Evolutionary conservation across 805 yeast genomes (phyloP), one percentile per base, ranked within the genome.

Genomic region (Tetrapisispora arboricola): DNA sequence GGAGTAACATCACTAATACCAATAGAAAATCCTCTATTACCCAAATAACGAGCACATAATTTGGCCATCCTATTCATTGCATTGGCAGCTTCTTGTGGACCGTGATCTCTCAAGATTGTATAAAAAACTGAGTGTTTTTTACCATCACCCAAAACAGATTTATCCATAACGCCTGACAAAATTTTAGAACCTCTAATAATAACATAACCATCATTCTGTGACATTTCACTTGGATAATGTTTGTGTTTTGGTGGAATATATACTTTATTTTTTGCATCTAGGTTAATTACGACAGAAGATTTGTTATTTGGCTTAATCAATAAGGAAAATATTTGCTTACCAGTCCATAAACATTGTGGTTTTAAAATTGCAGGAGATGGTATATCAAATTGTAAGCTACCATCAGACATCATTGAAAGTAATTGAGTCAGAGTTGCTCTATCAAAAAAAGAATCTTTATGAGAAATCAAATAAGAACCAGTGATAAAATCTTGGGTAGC

Each of bases 31-130:
- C 99, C 99, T 42, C 96, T 72, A 56, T 88, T 85, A 45, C 97
- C 99, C 56, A 92, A 69, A 61, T 66, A 92, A 55, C 99, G 71
- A 1, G 99, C 97, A 71, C 97, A 88, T 53, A 94, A 66, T 65
- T 94, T 94, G n/a, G 99, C 96, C 97, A 92, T 88, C 60, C 98
- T 72, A 63, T 94, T 90, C 98, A 92, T 92, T 6, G 97, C 95
- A 20, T 67, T 68, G 3, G 96, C 96, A 1, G 98, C 97, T 53
- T 83, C 96, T 49, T 79, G 82, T 6, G 98, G 84, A n/a, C 99
- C 98, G 60, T 81, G 88, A 60, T 92, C 99, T 65, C 98, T 73
- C 45, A 92, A 66, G 49, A 92, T 92, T 0, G 96, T 86, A 59
- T 94, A 92, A 56, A 92, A 92, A 0, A 92, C 95, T 6, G 96